These are phyloP conservation scores for Psilocybe mexicana DNA, from an alignment of 1,284 basidiomycete genomes.

Conservation along the genomic window DNA sequence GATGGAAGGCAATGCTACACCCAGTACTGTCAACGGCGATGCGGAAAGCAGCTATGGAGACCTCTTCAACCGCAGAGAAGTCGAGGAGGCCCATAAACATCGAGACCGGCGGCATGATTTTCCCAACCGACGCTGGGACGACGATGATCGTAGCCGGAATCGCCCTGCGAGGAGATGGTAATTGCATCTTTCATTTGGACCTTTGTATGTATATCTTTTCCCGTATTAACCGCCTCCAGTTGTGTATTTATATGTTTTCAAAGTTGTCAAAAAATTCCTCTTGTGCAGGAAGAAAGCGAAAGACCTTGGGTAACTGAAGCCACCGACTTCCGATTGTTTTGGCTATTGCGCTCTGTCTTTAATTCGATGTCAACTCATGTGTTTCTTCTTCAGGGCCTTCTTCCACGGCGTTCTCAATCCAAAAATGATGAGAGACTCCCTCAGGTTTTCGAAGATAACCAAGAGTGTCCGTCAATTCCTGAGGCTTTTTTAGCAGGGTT, in stretches of 20 bases:
- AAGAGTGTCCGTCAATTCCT: too few relatives aligned
- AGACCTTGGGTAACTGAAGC: too few relatives aligned
- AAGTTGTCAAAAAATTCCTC: neutral
- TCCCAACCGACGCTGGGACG: constrained; percentile 22
- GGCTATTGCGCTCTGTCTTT: too few relatives aligned
- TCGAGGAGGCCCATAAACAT: constrained; percentile 65
- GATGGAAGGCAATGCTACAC: constrained; percentile 62
- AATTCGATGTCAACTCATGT: too few relatives aligned
- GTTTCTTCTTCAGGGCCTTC: too few relatives aligned
- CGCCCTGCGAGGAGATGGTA: constrained; percentile 21
- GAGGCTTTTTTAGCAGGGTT: too few relatives aligned
- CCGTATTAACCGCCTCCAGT: neutral
- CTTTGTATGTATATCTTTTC: constrained; percentile 3
- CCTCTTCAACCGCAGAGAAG: constrained; percentile 68
- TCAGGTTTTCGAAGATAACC: too few relatives aligned
- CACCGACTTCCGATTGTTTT: too few relatives aligned
- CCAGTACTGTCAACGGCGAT: constrained; percentile 61
- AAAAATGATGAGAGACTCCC: too few relatives aligned
- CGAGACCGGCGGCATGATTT: constrained; percentile 34
- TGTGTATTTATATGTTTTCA: neutral
- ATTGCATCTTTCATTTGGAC: neutral
- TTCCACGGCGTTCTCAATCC: too few relatives aligned
- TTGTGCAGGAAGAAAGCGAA: neutral
- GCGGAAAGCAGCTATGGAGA: constrained; percentile 58
- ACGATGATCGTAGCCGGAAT: constrained; percentile 20